Conservation (phyloP, 148 eudicot species). For the Camellia sinensis region DNA sequence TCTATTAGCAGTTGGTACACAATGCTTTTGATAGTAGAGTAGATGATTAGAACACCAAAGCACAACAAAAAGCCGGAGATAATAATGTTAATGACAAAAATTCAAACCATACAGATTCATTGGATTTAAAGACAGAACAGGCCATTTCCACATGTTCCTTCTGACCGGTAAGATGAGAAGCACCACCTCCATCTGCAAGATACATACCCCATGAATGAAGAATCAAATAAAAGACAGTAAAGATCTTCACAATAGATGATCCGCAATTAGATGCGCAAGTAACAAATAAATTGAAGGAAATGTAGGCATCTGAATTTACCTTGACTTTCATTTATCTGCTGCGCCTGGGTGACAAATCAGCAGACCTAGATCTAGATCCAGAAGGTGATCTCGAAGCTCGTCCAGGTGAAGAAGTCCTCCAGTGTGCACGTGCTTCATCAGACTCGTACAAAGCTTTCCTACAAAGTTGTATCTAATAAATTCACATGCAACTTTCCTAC, state of each 20-base stretch:
- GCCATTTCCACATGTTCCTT: not conserved
- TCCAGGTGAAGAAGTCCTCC: conserved; percentile 42
- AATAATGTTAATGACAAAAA: not conserved
- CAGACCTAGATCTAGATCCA: conserved; percentile 68
- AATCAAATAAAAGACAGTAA: not conserved
- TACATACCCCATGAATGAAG: not conserved
- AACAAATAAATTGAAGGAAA: not conserved
- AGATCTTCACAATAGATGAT: not conserved
- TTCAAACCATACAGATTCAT: not conserved
- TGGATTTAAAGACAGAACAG: too few relatives aligned
- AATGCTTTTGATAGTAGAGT: too few relatives aligned
- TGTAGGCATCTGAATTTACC: conserved; percentile 15
- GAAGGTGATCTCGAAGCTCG: conserved; percentile 60
- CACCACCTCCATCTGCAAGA: conserved; percentile 11
- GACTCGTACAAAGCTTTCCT: conserved; percentile 45
- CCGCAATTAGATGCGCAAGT: not conserved
- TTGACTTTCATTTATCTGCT: conserved; percentile 26
- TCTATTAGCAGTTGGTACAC: too few relatives aligned
- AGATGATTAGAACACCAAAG: not conserved
- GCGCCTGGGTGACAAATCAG: conserved; percentile 46
- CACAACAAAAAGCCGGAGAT: not conserved
- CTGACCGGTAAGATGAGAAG: not conserved
- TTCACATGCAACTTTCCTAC: too few relatives aligned
- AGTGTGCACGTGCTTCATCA: conserved; percentile 32
- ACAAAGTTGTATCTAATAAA: conserved; percentile 4